These are phyloP conservation scores for Didymella segeticola DNA, from an alignment of 2,329 filamentous ascomycete species.

Conservation along the genomic window DNA sequence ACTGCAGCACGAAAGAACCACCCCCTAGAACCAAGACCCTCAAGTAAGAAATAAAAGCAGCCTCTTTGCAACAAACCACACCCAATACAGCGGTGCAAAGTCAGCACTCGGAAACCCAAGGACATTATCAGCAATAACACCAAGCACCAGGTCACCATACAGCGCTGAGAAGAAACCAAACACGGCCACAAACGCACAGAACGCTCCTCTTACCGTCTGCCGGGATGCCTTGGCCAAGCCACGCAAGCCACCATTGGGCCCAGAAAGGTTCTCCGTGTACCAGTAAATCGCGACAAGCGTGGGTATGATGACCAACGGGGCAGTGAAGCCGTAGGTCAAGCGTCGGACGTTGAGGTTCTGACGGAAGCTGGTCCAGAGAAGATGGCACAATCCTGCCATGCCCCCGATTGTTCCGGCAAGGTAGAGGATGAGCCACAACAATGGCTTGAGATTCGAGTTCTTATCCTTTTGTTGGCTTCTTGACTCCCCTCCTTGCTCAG, in stretches of 20 bases:
- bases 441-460: background rate
- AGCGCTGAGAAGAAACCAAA: conserved; percentile 22
- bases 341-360: conserved; percentile 15
- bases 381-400: conserved; percentile 19
- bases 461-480: background rate
- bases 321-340: conserved; percentile 20
- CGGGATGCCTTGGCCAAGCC: background rate
- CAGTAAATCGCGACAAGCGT: conserved; percentile 16
- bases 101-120: conserved; percentile 18
- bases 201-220: conserved; percentile 12
- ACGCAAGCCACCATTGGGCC: background rate
- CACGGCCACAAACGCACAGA: conserved; percentile 7
- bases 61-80: conserved; percentile 23
- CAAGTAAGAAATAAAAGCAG: background rate
- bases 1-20: no score
- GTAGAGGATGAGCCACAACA: conserved; percentile 25
- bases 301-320: conserved; percentile 14
- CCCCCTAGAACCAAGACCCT: no score
- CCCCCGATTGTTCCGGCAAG: conserved; percentile 20
- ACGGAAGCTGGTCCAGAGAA: conserved; percentile 19
- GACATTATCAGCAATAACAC: conserved; percentile 18
- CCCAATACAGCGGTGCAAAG: conserved; percentile 22
- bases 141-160: conserved; percentile 23
- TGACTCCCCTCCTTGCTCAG: no score
- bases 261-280: no score